phyloP scores from a whole-genome alignment of 2,329 filamentous ascomycete genomes.

The Cordyceps cateniannulata region DNA sequence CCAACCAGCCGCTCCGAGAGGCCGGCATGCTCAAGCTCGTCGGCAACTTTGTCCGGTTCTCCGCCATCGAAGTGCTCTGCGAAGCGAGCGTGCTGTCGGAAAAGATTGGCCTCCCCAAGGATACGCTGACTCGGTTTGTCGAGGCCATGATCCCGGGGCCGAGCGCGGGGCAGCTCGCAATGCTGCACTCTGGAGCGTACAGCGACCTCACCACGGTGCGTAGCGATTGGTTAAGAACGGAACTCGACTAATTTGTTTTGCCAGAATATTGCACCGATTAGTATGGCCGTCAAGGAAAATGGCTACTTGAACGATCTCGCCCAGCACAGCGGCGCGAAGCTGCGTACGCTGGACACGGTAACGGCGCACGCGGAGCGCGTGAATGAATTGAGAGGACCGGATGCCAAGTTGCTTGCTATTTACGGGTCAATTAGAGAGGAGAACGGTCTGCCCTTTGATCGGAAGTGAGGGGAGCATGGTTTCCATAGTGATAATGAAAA shows the following conservation, averaged over 20 bases:
- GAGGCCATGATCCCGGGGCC: background rate
- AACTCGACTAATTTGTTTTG: too few relatives aligned
- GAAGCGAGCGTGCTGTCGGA: slow-evolving; percentile 1
- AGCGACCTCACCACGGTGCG: background rate
- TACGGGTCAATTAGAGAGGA: slow-evolving; percentile 1
- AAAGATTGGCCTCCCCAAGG: background rate
- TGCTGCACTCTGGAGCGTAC: slow-evolving; percentile 1
- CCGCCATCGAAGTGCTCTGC: background rate
- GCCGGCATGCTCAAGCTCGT: slow-evolving; percentile 6
- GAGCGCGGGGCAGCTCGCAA: background rate
- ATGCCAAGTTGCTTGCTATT: slow-evolving; percentile 4
- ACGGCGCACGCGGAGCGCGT: background rate
- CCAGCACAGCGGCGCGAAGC: background rate
- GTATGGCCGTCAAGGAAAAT: slow-evolving; percentile 6
- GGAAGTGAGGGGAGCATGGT: background rate
- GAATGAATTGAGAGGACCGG: background rate
- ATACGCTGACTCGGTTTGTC: background rate
- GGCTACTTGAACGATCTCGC: background rate
- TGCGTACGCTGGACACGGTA: background rate
- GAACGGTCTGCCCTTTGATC: background rate
- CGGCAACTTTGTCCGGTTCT: slow-evolving; percentile 3
- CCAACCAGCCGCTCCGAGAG: background rate
- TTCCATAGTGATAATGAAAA: background rate
- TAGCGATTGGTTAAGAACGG: too few relatives aligned
- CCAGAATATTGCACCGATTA: background rate